Percentiles rank a stretch among this genome's conserved stretches.
These are phyloP conservation scores for Cenococcum geophilum DNA, from an alignment of 495 filamentous ascomycete genomes.

Conservation along the genomic window DNA sequence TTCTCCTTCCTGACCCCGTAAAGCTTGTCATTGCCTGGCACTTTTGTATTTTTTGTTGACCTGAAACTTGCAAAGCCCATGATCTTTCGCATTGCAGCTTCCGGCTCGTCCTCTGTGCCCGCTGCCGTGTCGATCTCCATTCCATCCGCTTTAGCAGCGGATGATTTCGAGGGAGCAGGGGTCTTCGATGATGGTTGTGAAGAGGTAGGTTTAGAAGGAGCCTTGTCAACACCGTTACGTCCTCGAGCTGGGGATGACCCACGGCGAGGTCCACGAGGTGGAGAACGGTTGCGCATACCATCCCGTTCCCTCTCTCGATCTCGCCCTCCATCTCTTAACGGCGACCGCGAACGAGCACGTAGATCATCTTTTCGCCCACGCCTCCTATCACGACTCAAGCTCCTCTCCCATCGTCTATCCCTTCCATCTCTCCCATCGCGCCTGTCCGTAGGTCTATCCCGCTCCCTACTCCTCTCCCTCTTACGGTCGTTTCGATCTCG, in stretches of 20 bases:
- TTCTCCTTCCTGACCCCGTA: conserved; percentile 87
- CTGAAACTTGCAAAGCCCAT: conserved; percentile 87
- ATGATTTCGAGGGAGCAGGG: background rate
- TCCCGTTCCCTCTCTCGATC: background rate
- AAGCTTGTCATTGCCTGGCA: conserved; percentile 76
- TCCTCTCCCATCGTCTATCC: background rate
- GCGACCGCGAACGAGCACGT: background rate
- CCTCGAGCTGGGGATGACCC: background rate
- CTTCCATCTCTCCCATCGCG: conserved; percentile 11
- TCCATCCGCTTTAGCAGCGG: background rate
- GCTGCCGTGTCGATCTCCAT: conserved; percentile 14
- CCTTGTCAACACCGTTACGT: background rate
- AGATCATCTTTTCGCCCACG: conserved; percentile 3
- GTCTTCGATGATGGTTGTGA: conserved; percentile 3
- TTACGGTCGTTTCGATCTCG: conserved; percentile 2
- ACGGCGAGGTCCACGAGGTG: conserved; percentile 17
- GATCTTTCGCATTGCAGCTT: conserved; percentile 68
- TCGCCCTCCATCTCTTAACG: conserved; percentile 3
- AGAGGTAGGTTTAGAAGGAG: background rate
- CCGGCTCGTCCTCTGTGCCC: conserved; percentile 56
- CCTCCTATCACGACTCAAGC: background rate
- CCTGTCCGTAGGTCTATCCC: background rate
- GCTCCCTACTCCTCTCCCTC: background rate
- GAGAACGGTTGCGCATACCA: conserved; percentile 12
- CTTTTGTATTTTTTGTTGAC: conserved; percentile 84